Conservation (phyloP, 2,329 filamentous ascomycete genomes). For the Ceratocystis colombiana region DNA sequence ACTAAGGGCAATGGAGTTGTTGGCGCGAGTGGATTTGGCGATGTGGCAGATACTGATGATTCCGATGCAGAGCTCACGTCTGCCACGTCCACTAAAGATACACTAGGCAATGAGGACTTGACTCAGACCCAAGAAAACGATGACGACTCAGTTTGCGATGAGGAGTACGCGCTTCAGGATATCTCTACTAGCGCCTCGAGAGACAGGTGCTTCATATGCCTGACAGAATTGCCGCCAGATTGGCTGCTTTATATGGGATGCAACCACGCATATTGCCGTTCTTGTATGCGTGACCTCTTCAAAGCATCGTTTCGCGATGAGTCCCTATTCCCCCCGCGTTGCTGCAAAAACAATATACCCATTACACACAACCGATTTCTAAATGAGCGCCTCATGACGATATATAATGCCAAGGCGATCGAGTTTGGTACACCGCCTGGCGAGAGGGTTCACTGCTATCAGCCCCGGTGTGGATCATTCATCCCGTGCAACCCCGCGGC, state of each 20-base stretch:
- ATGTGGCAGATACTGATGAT: background rate
- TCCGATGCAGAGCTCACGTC: background rate
- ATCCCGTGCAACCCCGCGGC: slow-evolving; percentile 31
- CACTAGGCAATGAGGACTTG: background rate
- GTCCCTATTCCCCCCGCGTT: slow-evolving; percentile 45
- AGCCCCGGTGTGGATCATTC: slow-evolving; percentile 38
- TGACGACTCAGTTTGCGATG: background rate
- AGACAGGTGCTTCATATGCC: slow-evolving; percentile 11
- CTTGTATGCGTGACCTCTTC: slow-evolving; percentile 41
- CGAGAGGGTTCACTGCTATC: slow-evolving; percentile 44
- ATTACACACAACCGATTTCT: slow-evolving; percentile 34
- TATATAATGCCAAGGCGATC: slow-evolving; percentile 38
- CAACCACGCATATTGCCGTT: slow-evolving; percentile 42
- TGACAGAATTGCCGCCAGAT: background rate
- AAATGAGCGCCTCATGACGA: slow-evolving; percentile 30
- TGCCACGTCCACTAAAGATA: background rate
- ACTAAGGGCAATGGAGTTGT: background rate
- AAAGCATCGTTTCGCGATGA: slow-evolving; percentile 39
- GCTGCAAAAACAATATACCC: slow-evolving; percentile 40
- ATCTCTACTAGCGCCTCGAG: background rate
- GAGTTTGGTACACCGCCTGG: slow-evolving; percentile 38
- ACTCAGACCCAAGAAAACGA: background rate
- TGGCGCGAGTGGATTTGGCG: background rate
- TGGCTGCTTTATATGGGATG: slow-evolving; percentile 29
- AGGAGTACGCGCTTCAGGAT: background rate